Evolutionary conservation across 768 basidiomycete species (phyloP), one percentile per base, ranked within the genome.

Genomic region (Leccinum subtestaceum): DNA sequence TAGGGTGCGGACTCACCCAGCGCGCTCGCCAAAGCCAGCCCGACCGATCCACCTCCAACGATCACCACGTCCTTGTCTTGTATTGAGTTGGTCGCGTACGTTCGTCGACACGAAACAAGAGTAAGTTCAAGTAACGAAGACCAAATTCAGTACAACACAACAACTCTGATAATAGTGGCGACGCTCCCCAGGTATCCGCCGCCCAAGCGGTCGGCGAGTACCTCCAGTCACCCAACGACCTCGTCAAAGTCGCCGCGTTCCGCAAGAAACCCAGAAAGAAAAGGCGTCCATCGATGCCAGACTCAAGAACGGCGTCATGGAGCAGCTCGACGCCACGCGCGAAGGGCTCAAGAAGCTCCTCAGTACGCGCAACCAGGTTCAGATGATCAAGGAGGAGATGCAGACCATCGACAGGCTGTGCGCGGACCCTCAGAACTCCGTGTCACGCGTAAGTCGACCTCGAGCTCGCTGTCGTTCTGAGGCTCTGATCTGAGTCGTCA

Each of bases 231-330:
- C 95, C 95, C 1, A 93, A 96, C 67, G 95, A 97, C 75, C 88
- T 98, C 56, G 78, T 85, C 63, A 97, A 97, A 74, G 84, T 98
- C 32, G 81, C 84, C 1, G 84, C 93, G 0, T 93, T 93, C 69
- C 84, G 93, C 61, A 96, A 95, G 79, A 95, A 95, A 68, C 82
- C 98, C 47, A 95, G 74, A 98, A 98, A 74, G 96, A 98, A 75
- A 96, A 97, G 75, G 87, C 93, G 1, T 92, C 93, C 9, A 91
- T 98, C 60, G 93, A 97, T 25, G 25, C 23, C 23, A 23, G 23
- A 23, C 23, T 23, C 23, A 23, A 23, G 23, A 23, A 23, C 23
- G 23, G 23, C 23, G 23, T 23, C 23, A 23, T 2, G 23, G 23
- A 23, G 23, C 23, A 23, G 23, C 23, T 23, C 23, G 23, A 23